phyloP scores from a whole-genome alignment of 148 eudicot genomes.

The Euryodendron excelsum region DNA sequence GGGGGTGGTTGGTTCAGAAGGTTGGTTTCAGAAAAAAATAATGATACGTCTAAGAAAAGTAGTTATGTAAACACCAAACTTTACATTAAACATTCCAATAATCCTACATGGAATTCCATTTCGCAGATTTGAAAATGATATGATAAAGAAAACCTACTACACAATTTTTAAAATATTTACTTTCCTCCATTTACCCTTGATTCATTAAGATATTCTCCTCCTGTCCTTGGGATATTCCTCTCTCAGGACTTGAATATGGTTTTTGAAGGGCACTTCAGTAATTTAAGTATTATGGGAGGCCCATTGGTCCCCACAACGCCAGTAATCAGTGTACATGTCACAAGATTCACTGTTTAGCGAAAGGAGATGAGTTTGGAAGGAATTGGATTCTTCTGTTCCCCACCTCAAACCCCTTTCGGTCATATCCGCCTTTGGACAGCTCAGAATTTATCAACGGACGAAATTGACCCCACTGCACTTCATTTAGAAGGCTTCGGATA shows the following conservation, averaged over 20 bases:
- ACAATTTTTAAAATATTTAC: conserved; percentile 2
- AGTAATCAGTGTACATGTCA: background rate
- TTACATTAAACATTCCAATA: conserved; percentile 24
- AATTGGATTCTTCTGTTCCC: conserved; percentile 14
- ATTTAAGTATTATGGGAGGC: background rate
- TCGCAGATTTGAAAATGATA: background rate
- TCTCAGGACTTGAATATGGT: background rate
- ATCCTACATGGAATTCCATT: conserved; percentile 50
- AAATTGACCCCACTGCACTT: too few relatives aligned
- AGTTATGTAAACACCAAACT: conserved; percentile 13
- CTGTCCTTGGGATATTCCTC: too few relatives aligned
- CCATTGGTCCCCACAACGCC: background rate
- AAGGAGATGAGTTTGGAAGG: conserved; percentile 13
- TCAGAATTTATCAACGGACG: too few relatives aligned
- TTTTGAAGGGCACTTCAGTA: background rate
- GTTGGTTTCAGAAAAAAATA: too few relatives aligned
- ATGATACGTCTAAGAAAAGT: conserved; percentile 24
- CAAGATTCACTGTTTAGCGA: background rate
- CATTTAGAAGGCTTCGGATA: too few relatives aligned
- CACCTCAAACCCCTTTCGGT: background rate
- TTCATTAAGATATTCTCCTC: too few relatives aligned
- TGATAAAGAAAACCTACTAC: too few relatives aligned
- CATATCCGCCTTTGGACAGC: background rate
- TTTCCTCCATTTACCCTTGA: background rate
- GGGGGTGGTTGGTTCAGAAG: conserved; percentile 43